These are phyloP conservation scores for Musa acuminata DNA, from an alignment of 176 grass and related monocot species.

Conservation along the genomic window DNA sequence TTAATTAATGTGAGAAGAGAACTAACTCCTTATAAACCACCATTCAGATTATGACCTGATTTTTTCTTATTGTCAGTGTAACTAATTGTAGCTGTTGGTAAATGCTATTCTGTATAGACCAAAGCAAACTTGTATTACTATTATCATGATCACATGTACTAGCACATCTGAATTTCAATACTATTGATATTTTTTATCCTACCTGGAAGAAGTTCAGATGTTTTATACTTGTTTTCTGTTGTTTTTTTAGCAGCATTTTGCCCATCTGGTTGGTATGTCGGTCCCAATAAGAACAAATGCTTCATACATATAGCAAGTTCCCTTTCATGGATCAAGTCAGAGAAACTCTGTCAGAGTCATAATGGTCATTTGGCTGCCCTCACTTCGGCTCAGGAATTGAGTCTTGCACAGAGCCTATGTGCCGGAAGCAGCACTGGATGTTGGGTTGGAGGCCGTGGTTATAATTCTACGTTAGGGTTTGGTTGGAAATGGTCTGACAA, in stretches of 20 bases:
- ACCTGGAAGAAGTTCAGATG: neutral
- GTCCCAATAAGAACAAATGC: constrained; percentile 46
- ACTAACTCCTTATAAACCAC: too few relatives aligned
- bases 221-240: neutral
- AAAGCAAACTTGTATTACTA: neutral
- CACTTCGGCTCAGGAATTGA: constrained; percentile 60
- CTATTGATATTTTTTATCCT: neutral
- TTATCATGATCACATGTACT: neutral
- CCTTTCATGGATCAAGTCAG: constrained; percentile 56
- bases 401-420: constrained; percentile 47
- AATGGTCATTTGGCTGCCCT: constrained; percentile 50
- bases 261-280: constrained; percentile 45
- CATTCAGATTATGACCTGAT: too few relatives aligned
- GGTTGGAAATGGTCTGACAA: constrained; percentile 63
- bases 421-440: constrained; percentile 39
- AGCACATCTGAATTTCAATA: neutral
- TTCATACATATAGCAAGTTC: constrained; percentile 43
- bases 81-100: too few relatives aligned
- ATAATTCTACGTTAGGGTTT: constrained; percentile 18
- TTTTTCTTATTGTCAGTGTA: too few relatives aligned
- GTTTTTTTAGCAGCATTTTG: constrained; percentile 42
- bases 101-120: too few relatives aligned
- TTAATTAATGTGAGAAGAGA: too few relatives aligned
- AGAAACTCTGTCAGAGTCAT: constrained; percentile 42
- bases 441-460: constrained; percentile 61